Conservation (phyloP, 257 asterid species). For the Solanum bulbocastanum region DNA sequence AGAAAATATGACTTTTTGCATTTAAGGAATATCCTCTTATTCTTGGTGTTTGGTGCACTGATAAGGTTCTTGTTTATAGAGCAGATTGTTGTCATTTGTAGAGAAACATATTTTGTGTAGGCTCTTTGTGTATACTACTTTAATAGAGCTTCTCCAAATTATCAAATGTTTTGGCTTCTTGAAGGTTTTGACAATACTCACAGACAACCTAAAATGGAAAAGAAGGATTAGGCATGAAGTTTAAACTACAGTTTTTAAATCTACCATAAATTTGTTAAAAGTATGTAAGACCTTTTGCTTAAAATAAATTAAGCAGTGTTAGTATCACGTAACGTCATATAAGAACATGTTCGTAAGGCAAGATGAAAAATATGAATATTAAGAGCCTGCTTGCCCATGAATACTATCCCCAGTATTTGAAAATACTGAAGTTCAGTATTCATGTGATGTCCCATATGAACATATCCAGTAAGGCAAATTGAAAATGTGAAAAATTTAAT, state of each 20-base stretch:
- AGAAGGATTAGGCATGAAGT: not conserved
- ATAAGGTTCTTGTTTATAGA: not conserved
- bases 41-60: not conserved
- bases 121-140: too few relatives aligned
- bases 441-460: not conserved
- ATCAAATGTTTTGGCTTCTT: not conserved
- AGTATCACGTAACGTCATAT: not conserved
- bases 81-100: not conserved
- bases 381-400: not conserved
- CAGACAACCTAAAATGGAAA: not conserved
- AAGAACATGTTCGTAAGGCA: not conserved
- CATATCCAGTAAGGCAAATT: not conserved
- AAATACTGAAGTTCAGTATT: not conserved
- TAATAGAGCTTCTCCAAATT: too few relatives aligned
- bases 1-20: not conserved
- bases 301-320: not conserved
- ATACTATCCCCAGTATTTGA: not conserved
- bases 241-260: not conserved
- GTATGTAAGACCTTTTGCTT: not conserved
- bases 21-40: not conserved
- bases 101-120: not conserved
- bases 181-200: not conserved
- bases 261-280: not conserved
- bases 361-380: not conserved
- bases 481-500: not conserved